Evolutionary conservation across 768 basidiomycete genomes (phyloP).

Genomic region (Trametes maxima): DNA sequence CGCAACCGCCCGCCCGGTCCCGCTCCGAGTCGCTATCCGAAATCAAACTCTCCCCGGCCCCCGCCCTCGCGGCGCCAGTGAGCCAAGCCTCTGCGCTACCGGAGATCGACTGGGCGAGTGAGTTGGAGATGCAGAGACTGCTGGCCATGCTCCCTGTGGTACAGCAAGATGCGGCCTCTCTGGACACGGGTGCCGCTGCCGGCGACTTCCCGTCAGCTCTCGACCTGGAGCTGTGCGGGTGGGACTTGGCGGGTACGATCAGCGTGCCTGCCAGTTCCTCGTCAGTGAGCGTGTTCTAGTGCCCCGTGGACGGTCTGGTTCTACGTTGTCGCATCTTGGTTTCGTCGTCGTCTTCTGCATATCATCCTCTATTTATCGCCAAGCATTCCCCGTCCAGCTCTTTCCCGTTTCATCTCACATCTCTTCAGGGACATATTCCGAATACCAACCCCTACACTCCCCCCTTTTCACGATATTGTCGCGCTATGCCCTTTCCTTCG

Average conservation of each 20-base stretch:
- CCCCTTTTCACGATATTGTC: slow-evolving; percentile 2
- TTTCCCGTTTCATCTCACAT: slow-evolving; percentile 15
- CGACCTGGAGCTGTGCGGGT: slow-evolving; percentile 34
- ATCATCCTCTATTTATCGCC: slow-evolving; percentile 19
- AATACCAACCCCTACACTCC: background rate
- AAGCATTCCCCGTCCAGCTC: slow-evolving; percentile 4
- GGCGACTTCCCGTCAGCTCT: slow-evolving; percentile 33
- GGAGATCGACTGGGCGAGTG: slow-evolving; percentile 38
- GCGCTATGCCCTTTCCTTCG: background rate
- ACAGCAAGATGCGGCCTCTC: slow-evolving; percentile 29
- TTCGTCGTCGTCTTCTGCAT: slow-evolving; percentile 19
- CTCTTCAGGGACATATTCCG: slow-evolving; percentile 2
- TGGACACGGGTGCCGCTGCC: slow-evolving; percentile 19
- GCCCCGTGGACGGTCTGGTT: slow-evolving; percentile 10
- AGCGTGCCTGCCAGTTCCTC: slow-evolving; percentile 18
- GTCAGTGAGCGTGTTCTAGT: slow-evolving; percentile 31
- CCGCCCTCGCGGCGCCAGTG: slow-evolving; percentile 27
- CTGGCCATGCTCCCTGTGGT: slow-evolving; percentile 52
- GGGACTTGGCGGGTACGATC: slow-evolving; percentile 27
- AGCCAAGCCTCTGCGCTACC: slow-evolving; percentile 23
- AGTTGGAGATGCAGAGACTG: slow-evolving; percentile 63
- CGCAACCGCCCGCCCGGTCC: slow-evolving; percentile 26
- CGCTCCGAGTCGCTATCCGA: slow-evolving; percentile 20
- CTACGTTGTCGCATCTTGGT: slow-evolving; percentile 12
- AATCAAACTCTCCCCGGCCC: slow-evolving; percentile 26